phyloP scores from a whole-genome alignment of 495 filamentous ascomycete species.

The Cercophora samala region DNA sequence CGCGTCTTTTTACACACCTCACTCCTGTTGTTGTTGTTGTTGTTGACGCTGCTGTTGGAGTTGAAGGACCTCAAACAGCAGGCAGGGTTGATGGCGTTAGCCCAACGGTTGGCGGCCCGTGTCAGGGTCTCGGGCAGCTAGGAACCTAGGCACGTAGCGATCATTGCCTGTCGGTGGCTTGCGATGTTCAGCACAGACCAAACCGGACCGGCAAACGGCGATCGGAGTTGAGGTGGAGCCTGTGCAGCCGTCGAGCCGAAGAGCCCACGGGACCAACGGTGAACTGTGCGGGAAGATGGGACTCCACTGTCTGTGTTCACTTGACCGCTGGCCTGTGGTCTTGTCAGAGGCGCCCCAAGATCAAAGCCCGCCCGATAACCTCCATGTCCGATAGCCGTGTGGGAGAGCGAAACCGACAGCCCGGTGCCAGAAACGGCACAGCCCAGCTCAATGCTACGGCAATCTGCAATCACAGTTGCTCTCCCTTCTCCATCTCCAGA shows the following conservation, averaged over 20 bases:
- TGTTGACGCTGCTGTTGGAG: background rate
- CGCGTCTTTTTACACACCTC: too few relatives aligned
- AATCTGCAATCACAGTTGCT: background rate
- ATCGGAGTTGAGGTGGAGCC: background rate
- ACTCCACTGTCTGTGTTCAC: background rate
- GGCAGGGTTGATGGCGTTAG: background rate
- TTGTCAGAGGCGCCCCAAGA: too few relatives aligned
- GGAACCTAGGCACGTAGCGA: too few relatives aligned
- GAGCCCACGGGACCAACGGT: background rate
- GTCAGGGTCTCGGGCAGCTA: background rate
- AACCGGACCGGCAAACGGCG: background rate
- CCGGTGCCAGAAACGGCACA: conserved; percentile 5
- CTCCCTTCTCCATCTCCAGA: background rate
- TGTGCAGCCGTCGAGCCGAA: background rate
- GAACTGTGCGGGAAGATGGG: background rate
- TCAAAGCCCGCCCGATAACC: background rate
- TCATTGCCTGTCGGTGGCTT: background rate
- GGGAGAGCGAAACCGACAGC: background rate
- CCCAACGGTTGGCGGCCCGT: background rate
- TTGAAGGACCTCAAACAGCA: too few relatives aligned
- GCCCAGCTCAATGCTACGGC: background rate
- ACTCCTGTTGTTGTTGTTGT: background rate
- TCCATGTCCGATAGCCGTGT: background rate
- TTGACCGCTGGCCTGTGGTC: too few relatives aligned
- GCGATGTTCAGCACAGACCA: too few relatives aligned